Percentiles rank a stretch among this genome's conserved stretches.
Evolutionary conservation across 2,329 filamentous ascomycete species (phyloP).

Genomic region (Trichoderma asperellum): DNA sequence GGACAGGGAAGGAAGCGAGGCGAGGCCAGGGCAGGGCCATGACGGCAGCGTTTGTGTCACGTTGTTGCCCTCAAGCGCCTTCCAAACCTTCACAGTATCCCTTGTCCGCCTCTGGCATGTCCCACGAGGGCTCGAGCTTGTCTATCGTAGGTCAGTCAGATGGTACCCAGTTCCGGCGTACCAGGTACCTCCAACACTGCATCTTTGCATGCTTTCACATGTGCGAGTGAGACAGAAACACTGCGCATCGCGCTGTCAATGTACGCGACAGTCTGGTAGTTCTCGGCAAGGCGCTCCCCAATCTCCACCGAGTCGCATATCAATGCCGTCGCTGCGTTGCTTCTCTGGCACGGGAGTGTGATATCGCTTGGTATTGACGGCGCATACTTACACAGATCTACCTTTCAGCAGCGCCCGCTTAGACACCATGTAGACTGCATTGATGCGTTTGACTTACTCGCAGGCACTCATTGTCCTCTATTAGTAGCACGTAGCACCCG

Average conservation of each 20-base stretch:
- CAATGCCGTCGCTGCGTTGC: not conserved
- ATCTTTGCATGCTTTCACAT: not conserved
- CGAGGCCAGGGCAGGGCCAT: not conserved
- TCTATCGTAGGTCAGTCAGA: conserved; percentile 9
- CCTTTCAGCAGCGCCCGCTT: conserved; percentile 5
- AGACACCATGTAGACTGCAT: not conserved
- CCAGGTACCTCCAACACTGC: not conserved
- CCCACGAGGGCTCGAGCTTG: conserved; percentile 17
- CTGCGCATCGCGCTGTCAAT: not conserved
- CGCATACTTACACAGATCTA: not conserved
- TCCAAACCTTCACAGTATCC: not conserved
- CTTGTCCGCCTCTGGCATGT: conserved; percentile 9
- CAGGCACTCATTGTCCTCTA: not conserved
- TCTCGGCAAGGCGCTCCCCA: not conserved
- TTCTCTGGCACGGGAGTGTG: not conserved
- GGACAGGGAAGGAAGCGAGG: not conserved
- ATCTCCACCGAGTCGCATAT: not conserved
- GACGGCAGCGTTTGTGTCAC: not conserved
- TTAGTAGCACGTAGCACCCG: not conserved
- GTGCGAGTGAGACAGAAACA: not conserved
- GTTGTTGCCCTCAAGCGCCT: not conserved
- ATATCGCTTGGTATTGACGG: not conserved
- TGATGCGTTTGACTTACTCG: not conserved
- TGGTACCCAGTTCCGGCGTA: not conserved
- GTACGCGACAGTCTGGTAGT: conserved; percentile 3